Conservation (phyloP, 83 land plant species). For the Picea abies region DNA sequence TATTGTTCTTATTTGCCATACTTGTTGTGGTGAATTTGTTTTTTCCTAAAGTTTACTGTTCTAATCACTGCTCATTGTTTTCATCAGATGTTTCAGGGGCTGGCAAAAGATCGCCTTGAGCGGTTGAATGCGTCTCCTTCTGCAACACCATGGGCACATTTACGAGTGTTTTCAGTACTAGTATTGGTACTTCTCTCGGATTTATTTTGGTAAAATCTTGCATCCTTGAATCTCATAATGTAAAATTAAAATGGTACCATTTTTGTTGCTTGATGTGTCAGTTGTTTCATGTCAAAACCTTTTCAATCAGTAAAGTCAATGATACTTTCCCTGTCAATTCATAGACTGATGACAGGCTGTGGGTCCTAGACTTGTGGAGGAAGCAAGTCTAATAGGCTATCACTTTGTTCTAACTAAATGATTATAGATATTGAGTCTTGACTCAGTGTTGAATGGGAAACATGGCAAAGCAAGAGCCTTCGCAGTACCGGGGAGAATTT, state of each 20-base stretch:
- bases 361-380: no score
- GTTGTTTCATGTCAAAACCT: neutral
- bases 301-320: neutral
- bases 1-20: slow-evolving; percentile 5
- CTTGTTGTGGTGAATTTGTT: neutral
- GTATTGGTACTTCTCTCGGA: slow-evolving; percentile 46
- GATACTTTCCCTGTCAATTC: neutral
- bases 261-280: neutral
- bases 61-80: neutral
- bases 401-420: no score
- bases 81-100: slow-evolving; percentile 81
- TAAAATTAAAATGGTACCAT: neutral
- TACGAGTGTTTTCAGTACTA: slow-evolving; percentile 58
- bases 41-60: neutral
- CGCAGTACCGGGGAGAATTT: neutral
- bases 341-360: no score
- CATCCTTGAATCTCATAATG: neutral
- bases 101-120: slow-evolving; percentile 91
- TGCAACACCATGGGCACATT: slow-evolving; percentile 76
- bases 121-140: slow-evolving; percentile 94
- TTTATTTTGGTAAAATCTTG: slow-evolving; percentile 39
- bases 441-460: no score
- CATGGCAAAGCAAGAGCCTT: neutral
- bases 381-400: no score
- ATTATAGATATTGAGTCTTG: no score